A percentile compares a stretch with the other conserved stretches of the same genome.
These are phyloP conservation scores for Pseudocohnilembus persalinus DNA, from an alignment of 169 alveolate genomes.

Conservation along the genomic window DNA sequence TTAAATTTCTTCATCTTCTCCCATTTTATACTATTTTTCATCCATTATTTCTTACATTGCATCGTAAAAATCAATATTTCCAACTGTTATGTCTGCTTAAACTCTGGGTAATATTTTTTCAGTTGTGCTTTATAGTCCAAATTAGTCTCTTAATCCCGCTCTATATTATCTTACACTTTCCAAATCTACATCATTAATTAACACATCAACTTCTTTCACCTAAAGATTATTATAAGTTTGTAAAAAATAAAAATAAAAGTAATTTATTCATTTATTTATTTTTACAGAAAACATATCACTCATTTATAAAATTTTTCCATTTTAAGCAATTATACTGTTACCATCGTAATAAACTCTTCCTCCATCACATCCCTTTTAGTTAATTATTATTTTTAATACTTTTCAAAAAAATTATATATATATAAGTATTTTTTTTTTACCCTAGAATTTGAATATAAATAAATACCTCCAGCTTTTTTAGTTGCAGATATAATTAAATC, in stretches of 20 bases:
- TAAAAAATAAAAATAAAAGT: no score
- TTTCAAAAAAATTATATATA: no score
- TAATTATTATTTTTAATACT: background rate
- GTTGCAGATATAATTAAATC: constrained; percentile 59
- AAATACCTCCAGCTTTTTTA: constrained; percentile 76
- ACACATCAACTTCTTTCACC: constrained; percentile 60
- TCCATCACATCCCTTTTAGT: constrained; percentile 85
- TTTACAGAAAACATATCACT: constrained; percentile 52
- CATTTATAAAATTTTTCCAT: constrained; percentile 74
- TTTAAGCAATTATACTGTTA: constrained; percentile 66
- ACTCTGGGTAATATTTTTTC: background rate
- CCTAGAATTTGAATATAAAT: constrained; percentile 74
- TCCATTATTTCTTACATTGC: constrained; percentile 53
- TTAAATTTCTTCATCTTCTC: constrained; percentile 60
- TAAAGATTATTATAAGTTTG: background rate
- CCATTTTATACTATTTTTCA: background rate
- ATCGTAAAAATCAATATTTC: constrained; percentile 72
- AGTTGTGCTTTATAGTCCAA: background rate
- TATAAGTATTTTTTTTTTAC: background rate
- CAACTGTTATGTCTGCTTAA: constrained; percentile 27
- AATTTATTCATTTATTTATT: background rate
- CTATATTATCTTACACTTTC: background rate
- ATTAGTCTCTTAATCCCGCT: background rate
- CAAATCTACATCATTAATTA: constrained; percentile 31
- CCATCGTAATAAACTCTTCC: constrained; percentile 85